Base-by-base conservation (phyloP, 352 stramenopile genomes). In the Phytophthora niederhauseri region DNA sequence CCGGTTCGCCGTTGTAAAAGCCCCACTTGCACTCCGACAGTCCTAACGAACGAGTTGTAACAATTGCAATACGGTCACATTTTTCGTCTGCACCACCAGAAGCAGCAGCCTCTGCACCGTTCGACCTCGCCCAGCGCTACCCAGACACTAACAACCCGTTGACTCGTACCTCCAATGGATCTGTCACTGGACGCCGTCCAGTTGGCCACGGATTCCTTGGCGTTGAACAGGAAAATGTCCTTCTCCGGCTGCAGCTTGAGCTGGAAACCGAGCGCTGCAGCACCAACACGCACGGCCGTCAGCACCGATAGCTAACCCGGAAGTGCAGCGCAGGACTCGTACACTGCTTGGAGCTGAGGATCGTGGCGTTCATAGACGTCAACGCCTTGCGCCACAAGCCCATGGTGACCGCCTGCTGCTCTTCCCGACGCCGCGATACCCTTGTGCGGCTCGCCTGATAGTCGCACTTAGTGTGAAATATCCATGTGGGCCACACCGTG, bases 271-370 rank as follows among this genome's bases (percentile, higher is more conserved):
- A 95, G 71, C 17, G 87, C 87, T 95, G 55, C 38, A 53, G 28
- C 56, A 20, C 4, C 34, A 48, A 50, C 38, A 45, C 36, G 46
- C 20, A 15, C 19, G 12, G 22, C 24, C 5, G 11, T 45, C 67
- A 12, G 55, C 36, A 19, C 19, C n/a, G 6, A 46, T 15, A 60
- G 0, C 5, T 4, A 61, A 17, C 0, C 2, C 6, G 1, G 53
- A 0, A 26, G n/a, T 34, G 19, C n/a, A 7, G 19, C 43, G 4
- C n/a, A 31, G 12, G 6, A 8, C 11, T 34, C 83, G 53, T 78
- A 93, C 87, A 90, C 57, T 95, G 85, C 70, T 93, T 94, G 59
- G 85, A 94, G 76, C 78, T 91, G 41, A 95, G 74, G 61, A 95
- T 76, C 28, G 82, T 82, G 26, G 87, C 79, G 76, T 95, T 85